Evolutionary conservation across 768 basidiomycete species (phyloP).

Genomic region (Pisolithus marmoratus): DNA sequence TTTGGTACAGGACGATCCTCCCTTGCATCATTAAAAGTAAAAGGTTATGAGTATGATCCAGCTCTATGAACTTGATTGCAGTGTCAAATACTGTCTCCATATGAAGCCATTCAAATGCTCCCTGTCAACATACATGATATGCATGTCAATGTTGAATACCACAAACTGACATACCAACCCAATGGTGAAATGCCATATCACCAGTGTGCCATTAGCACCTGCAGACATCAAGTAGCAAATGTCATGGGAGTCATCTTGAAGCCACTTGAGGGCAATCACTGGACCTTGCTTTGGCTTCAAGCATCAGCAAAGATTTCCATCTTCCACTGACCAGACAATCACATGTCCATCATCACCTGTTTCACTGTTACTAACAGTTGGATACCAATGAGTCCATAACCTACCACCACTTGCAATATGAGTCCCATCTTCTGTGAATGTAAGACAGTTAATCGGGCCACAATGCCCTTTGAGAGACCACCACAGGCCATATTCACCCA

Average conservation of each 20-base stretch:
- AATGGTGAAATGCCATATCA: neutral
- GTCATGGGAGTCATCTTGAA: neutral
- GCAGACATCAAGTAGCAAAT: neutral
- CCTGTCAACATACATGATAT: neutral
- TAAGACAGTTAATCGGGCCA: neutral
- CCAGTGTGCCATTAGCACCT: constrained; percentile 2
- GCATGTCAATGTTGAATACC: neutral
- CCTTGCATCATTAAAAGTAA: neutral
- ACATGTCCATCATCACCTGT: constrained; percentile 4
- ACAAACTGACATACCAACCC: neutral
- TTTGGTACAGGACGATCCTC: neutral
- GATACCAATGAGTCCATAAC: neutral
- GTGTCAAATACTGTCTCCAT: neutral
- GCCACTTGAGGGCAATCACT: neutral
- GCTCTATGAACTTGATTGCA: neutral
- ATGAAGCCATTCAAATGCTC: neutral
- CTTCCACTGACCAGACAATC: neutral
- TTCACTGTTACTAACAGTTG: neutral
- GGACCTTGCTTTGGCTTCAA: constrained; percentile 4
- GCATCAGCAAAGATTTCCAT: neutral
- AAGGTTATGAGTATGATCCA: neutral
- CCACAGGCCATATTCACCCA: neutral
- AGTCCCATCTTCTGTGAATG: neutral
- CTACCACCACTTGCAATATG: constrained; percentile 1
- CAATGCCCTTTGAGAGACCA: neutral